Evolutionary conservation across 116 monocot genomes (phyloP).

Genomic region (Phalaenopsis hybrid): DNA sequence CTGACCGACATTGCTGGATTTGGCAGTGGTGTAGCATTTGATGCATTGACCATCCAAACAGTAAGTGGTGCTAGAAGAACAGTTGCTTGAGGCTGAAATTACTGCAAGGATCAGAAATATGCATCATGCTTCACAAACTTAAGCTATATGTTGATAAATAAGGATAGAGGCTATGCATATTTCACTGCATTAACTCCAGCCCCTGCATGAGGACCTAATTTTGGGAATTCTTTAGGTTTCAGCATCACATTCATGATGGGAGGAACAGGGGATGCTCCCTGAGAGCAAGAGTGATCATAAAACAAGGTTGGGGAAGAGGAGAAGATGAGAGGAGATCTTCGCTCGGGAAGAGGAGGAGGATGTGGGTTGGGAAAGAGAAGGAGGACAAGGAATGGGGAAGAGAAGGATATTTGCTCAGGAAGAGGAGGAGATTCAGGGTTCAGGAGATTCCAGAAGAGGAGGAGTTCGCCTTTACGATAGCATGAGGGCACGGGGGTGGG

Average conservation of each 20-base stretch:
- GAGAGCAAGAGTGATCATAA: conserved; percentile 61
- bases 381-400: no score
- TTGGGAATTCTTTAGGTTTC: conserved; percentile 42
- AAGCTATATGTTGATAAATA: background rate
- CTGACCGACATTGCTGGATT: background rate
- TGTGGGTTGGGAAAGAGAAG: no score
- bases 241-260: conserved; percentile 44
- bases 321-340: no score
- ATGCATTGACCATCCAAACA: conserved; percentile 73
- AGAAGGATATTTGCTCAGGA: no score
- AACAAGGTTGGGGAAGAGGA: no score
- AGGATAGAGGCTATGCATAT: conserved; percentile 22
- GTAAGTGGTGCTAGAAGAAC: conserved; percentile 49
- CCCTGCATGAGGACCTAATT: conserved; percentile 33
- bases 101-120: no score
- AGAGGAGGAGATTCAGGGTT: no score
- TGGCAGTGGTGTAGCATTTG: conserved; percentile 5
- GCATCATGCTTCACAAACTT: background rate
- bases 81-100: conserved; percentile 39
- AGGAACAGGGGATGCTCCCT: conserved; percentile 36
- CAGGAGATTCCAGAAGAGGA: no score
- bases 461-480: no score
- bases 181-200: conserved; percentile 3
- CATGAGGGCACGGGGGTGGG: no score
- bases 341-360: no score